Conservation (phyloP, 805 yeast species). For the Lachancea waltii region DNA sequence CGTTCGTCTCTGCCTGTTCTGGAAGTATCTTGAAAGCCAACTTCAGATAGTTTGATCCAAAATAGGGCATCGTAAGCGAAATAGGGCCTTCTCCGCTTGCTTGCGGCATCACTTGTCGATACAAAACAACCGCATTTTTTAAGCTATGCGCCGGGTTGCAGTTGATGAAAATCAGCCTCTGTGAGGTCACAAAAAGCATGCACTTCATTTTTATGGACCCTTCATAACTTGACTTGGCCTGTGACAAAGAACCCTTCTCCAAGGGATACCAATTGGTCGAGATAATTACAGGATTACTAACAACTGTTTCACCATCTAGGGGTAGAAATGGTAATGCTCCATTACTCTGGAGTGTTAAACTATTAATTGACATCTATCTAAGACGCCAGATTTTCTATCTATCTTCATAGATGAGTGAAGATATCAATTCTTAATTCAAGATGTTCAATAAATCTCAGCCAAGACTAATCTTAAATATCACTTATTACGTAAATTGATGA, state of each 20-base stretch:
- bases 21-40: conserved; percentile 6
- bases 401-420: too few relatives aligned
- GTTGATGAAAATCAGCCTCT: conserved; percentile 1
- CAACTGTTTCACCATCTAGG: conserved; percentile 1
- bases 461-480: too few relatives aligned
- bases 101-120: conserved; percentile 1
- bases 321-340: conserved; percentile 5
- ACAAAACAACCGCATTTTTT: not conserved
- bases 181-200: conserved; percentile 6
- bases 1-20: conserved; percentile 5
- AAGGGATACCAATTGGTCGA: conserved; percentile 1
- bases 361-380: conserved; percentile 7
- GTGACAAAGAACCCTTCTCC: not conserved
- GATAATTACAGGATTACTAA: not conserved
- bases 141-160: not conserved
- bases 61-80: conserved; percentile 8
- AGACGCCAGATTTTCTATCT: too few relatives aligned
- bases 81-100: conserved; percentile 3
- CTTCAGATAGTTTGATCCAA: conserved; percentile 7
- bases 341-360: not conserved
- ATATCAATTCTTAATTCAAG: not conserved
- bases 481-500: too few relatives aligned
- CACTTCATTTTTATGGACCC: not conserved
- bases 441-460: not conserved
- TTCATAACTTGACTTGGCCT: not conserved